Evolutionary conservation across 148 eudicot species (phyloP), one percentile per base, ranked within the genome.

Genomic region (Rhododendron henanense): DNA sequence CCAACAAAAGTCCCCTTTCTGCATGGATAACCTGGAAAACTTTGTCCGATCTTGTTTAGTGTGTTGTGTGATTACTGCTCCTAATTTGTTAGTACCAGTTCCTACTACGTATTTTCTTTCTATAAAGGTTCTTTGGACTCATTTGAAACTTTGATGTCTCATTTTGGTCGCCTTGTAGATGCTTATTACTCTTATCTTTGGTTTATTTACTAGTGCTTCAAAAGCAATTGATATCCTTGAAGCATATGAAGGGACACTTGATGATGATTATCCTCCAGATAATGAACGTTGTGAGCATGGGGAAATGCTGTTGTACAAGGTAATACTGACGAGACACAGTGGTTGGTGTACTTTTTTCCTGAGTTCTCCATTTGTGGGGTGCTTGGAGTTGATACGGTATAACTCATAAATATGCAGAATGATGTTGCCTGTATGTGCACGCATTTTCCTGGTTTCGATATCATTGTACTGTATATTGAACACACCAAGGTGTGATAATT

Each of bases 291-390:
- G 91, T 84, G 98, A 97, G 90, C 99, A 97, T 90, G 94, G 96
- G 83, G 99, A 97, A 91, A 97, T 97, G 99, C 92, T 97, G n/a
- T 86, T 97, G 85, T 95, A 95, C 93, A 97, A 97, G 96, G 98
- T 96, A 89, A 59, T 71, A 25, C 50, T 10, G 44, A 51, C 7
- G 41, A 71, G 79, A 75, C 18, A 37, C 39, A 2, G 53, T 39
- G 67, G 74, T 16, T 75, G n/a, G 28, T 39, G n/a, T 57, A 25
- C 31, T 51, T 37, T 48, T 55, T 31, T 25, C 33, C 19, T 0
- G 39, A 71, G 19, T 33, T 55, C 35, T 23, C 33, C 77, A 79
- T 48, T 47, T n/a, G 6, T 79, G 25, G 16, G n/a, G 13, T 79
- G 79, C 83, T 59, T 85, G 75, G 55, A 57, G 79, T 18, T 35